Conservation (phyloP, 371 early-diverging fungal species). For the Mucor saturninus region DNA sequence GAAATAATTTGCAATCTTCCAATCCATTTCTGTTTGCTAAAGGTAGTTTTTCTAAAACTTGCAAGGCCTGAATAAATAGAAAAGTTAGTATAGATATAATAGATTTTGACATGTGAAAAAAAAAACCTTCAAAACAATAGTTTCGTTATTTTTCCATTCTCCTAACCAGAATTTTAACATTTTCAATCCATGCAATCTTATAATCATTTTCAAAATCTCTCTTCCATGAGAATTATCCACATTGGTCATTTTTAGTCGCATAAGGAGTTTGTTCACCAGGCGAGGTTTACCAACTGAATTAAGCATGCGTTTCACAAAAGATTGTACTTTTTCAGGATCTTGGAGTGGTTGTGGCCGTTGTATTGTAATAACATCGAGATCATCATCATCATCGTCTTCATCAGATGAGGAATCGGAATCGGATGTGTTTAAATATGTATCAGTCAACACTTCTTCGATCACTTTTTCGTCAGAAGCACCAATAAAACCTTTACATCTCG, state of each 20-base stretch:
- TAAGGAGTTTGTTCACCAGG: constrained; percentile 55
- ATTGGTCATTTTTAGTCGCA: constrained; percentile 44
- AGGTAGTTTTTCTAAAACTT: constrained; percentile 64
- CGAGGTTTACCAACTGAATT: constrained; percentile 62
- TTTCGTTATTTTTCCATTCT: constrained; percentile 48
- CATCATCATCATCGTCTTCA: constrained; percentile 22
- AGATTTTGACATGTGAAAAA: too few species aligned
- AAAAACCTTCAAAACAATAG: constrained; percentile 42
- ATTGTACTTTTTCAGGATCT: constrained; percentile 63
- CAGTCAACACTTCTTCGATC: constrained; percentile 4
- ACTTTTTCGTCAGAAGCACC: constrained; percentile 67
- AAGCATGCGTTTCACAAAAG: constrained; percentile 71
- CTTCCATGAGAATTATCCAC: constrained; percentile 33
- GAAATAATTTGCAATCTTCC: constrained; percentile 65
- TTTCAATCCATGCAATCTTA: constrained; percentile 52
- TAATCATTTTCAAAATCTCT: constrained; percentile 47
- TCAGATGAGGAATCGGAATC: constrained; percentile 5
- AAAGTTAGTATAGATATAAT: too few species aligned
- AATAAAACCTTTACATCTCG: constrained; percentile 89
- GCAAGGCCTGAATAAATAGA: constrained; percentile 14
- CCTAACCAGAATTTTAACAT: constrained; percentile 56
- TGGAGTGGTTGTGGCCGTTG: constrained; percentile 48
- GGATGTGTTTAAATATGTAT: neutral
- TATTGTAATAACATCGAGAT: constrained; percentile 21
- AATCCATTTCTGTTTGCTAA: constrained; percentile 69